These are phyloP conservation scores for Roridomyces roridus DNA, from an alignment of 768 basidiomycete genomes.

Conservation along the genomic window DNA sequence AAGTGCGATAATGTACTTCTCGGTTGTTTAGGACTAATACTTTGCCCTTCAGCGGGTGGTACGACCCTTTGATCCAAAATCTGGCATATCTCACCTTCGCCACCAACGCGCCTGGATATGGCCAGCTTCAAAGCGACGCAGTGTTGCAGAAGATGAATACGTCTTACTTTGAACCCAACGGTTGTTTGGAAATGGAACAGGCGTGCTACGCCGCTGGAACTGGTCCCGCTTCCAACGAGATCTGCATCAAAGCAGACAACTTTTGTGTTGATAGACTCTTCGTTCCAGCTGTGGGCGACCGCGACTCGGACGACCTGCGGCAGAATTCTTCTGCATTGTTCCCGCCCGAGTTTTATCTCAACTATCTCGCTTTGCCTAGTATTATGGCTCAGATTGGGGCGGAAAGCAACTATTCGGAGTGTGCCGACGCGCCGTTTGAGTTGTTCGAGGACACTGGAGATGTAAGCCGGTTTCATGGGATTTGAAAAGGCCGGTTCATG, in stretches of 20 bases:
- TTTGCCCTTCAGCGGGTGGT: constrained; percentile 57
- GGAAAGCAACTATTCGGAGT: constrained; percentile 52
- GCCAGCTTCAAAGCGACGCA: constrained; percentile 57
- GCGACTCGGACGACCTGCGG: constrained; percentile 62
- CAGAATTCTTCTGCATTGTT: constrained; percentile 60
- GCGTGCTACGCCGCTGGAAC: constrained; percentile 64
- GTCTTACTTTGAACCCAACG: constrained; percentile 52
- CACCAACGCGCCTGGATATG: constrained; percentile 68
- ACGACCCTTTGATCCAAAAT: constrained; percentile 68
- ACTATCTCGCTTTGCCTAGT: constrained; percentile 44
- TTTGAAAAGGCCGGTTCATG: constrained; percentile 29
- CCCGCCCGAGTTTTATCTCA: constrained; percentile 62
- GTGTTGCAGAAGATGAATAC: constrained; percentile 54
- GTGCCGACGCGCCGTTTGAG: constrained; percentile 47
- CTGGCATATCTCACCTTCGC: constrained; percentile 67
- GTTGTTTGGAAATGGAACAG: constrained; percentile 60
- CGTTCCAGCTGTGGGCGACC: constrained; percentile 55
- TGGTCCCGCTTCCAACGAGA: constrained; percentile 47
- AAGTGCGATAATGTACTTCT: constrained; percentile 44
- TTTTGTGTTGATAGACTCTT: constrained; percentile 65
- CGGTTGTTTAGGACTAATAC: background rate
- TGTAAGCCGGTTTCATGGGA: no score
- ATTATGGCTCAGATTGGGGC: constrained; percentile 60
- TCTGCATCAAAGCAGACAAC: constrained; percentile 57
- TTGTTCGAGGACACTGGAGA: constrained; percentile 62